These are phyloP conservation scores for Eucalyptus caleyi DNA, from an alignment of 345 rosid species.

Conservation along the genomic window DNA sequence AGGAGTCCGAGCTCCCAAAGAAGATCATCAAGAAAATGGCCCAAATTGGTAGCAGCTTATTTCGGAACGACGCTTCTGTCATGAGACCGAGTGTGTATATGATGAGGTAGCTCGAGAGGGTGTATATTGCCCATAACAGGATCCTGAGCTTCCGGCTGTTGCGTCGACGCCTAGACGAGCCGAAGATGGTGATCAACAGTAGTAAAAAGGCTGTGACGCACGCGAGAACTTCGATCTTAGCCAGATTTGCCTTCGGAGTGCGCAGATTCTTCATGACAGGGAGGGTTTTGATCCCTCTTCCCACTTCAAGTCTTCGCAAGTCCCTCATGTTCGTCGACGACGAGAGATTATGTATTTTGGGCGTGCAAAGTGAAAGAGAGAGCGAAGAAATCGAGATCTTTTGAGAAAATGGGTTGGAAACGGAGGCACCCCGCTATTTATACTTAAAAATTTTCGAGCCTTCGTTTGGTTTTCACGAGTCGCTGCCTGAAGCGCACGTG, in stretches of 20 bases:
- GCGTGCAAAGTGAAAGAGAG: background rate
- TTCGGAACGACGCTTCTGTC: background rate
- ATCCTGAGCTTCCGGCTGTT: accelerated
- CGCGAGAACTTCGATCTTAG: background rate
- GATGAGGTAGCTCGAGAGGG: background rate
- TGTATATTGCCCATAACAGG: background rate
- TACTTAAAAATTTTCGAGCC: too few species aligned
- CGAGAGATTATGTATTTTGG: background rate
- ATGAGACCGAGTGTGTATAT: background rate
- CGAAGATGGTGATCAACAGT: background rate
- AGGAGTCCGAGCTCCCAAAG: background rate
- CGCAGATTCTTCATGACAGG: background rate
- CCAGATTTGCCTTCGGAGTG: background rate
- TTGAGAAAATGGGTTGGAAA: background rate
- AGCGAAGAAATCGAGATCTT: background rate
- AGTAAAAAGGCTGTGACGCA: background rate
- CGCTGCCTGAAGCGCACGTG: background rate
- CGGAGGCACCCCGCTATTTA: background rate
- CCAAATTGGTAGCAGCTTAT: accelerated
- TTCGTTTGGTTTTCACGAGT: background rate
- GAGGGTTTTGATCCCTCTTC: accelerated
- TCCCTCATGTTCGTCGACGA: background rate
- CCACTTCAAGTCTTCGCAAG: background rate
- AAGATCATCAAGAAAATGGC: background rate
- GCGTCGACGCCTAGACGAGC: background rate